Evolutionary conservation across 306 rosid genomes (phyloP), one percentile per base, ranked within the genome.

Genomic region (Begonia loranthoides): DNA sequence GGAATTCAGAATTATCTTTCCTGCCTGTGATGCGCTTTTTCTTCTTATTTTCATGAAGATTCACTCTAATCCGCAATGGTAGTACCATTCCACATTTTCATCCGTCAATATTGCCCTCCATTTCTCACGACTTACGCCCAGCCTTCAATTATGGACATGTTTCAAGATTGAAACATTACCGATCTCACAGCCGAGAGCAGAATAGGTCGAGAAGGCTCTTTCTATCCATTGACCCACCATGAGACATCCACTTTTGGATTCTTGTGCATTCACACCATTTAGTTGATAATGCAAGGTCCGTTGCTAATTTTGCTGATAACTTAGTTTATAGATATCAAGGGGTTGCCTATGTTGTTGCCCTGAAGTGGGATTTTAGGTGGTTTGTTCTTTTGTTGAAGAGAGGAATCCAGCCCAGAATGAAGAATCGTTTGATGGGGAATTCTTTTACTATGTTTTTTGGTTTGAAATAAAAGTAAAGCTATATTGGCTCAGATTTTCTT

Each of bases 211-310:
- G 86, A 79, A 73, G 84, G 79, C 88, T 70, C 86, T 75, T 62
- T 71, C 84, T 80, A 78, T 80, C 77, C 77, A 74, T 67, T 76
- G 93, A 80, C 80, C 87, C 62, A 78, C 79, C 81, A 74, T 76
- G 99, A 78, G 84, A 78, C 95, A 73, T 78, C 75, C 99, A 74
- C 81, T 83, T 90, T 80, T 87, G 87, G 88, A 63, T 80, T 78
- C 66, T 79, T 83, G 94, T 82, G 72, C 90, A 93, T 83, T 83
- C 83, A 80, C 87, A 76, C 80, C 83, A 78, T 69, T 82, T 86
- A 86, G 73, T 83, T 80, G 78, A 80, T 69, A 45, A 70, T 59
- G 40, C 88, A 83, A 92, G 99, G 99, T 92, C 99, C 80, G 96
- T 86, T 76, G 60, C 87, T 92, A 76, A 78, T 74, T 86, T 80